Evolutionary conservation across 495 filamentous ascomycete species (phyloP).

Genomic region (Baudoinia panamericana): DNA sequence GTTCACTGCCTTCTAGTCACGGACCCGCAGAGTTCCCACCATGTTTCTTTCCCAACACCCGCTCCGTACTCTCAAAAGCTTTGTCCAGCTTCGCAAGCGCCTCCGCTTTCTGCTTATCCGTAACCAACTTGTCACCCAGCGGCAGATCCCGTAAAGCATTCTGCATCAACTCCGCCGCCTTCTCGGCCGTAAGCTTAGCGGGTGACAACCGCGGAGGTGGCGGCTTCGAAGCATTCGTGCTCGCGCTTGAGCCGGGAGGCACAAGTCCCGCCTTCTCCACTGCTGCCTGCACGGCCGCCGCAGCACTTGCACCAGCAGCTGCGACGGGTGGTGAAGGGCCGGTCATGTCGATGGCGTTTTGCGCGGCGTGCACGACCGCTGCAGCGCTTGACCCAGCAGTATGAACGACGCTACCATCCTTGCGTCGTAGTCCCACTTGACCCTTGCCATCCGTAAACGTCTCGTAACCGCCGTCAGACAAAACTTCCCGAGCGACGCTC

Average conservation of each 20-base stretch:
- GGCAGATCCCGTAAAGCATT: constrained; percentile 27
- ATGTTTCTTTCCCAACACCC: constrained; percentile 1
- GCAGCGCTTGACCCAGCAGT: too few species aligned
- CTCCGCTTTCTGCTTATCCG: constrained; percentile 25
- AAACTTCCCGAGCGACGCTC: constrained; percentile 27
- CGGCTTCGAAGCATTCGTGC: background rate
- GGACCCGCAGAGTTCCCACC: constrained; percentile 1
- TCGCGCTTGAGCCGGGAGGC: too few species aligned
- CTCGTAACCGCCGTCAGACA: constrained; percentile 31
- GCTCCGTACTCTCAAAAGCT: constrained; percentile 25
- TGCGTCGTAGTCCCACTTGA: constrained; percentile 25
- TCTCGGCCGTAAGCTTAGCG: constrained; percentile 19
- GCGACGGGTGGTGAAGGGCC: background rate
- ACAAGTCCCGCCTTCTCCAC: background rate
- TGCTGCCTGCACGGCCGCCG: background rate
- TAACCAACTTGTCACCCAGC: constrained; percentile 15
- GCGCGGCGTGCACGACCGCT: background rate
- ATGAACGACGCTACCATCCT: too few species aligned
- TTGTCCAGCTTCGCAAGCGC: constrained; percentile 26
- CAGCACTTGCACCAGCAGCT: background rate
- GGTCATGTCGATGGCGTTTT: background rate
- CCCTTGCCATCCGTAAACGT: constrained; percentile 31
- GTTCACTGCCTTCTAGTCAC: constrained; percentile 8
- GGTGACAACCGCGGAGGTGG: background rate
- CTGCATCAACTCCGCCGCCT: constrained; percentile 25